A percentile compares a stretch with the other conserved stretches of the same genome.
phyloP scores from a whole-genome alignment of 2,329 filamentous ascomycete species.

The Paracorniculantispora psalliotae region DNA sequence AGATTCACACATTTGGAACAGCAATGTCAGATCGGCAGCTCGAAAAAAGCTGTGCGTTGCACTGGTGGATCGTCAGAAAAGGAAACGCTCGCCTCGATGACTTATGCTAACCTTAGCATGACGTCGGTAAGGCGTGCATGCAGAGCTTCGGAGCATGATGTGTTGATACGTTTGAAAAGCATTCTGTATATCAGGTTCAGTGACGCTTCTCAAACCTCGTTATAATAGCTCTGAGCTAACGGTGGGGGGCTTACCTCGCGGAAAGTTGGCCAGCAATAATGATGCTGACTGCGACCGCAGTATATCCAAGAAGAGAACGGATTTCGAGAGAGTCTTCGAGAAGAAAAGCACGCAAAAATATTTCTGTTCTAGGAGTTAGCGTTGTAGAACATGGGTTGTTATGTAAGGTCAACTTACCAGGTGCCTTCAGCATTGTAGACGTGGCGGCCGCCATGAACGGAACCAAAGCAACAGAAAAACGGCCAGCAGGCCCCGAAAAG shows the following conservation, averaged over 20 bases:
- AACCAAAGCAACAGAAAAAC: no score
- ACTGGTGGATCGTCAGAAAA: neutral
- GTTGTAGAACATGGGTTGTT: neutral
- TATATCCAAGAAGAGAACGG: neutral
- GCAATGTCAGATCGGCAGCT: neutral
- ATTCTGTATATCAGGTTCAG: neutral
- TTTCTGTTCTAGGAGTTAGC: neutral
- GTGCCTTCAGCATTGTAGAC: neutral
- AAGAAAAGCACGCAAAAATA: neutral
- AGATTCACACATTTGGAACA: neutral
- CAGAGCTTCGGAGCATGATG: neutral
- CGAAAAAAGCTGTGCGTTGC: neutral
- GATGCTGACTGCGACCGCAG: neutral
- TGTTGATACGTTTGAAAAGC: neutral
- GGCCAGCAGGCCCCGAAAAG: neutral
- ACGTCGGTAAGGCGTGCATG: neutral
- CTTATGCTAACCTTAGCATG: neutral
- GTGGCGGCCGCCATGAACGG: neutral
- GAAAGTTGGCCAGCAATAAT: neutral
- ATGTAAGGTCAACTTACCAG: neutral
- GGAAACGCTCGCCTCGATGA: neutral
- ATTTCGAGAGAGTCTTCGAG: neutral
- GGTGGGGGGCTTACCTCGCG: neutral
- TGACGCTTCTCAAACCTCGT: no score
- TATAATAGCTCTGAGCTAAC: no score